Evolutionary conservation across 176 grass and related monocot genomes (phyloP).

Genomic region (Aegilops longissima): DNA sequence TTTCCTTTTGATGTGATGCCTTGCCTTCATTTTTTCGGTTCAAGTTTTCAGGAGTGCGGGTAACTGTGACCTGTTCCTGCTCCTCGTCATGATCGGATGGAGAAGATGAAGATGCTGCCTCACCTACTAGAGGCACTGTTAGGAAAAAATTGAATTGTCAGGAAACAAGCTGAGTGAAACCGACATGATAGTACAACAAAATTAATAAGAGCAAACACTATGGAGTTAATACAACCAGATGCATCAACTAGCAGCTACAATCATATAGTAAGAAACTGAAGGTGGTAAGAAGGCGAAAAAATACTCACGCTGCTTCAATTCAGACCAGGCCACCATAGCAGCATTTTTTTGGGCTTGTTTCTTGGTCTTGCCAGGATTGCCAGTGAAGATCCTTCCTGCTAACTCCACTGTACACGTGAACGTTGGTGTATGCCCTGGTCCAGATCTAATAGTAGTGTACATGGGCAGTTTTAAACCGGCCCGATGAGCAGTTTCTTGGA

Average conservation of each 20-base stretch:
- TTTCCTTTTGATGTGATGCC: conserved; percentile 35
- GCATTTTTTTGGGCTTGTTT: conserved; percentile 99
- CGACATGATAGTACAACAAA: not conserved
- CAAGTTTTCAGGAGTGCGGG: conserved; percentile 68
- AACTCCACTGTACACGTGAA: conserved; percentile 97
- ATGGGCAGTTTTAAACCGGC: conserved; percentile 81
- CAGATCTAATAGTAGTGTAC: conserved; percentile 84
- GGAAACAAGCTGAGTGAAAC: not conserved
- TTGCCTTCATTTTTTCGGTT: conserved; percentile 37
- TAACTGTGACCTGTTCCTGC: conserved; percentile 56
- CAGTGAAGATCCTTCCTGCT: conserved; percentile 85
- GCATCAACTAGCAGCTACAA: conserved; percentile 12
- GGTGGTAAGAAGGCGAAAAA: conserved; percentile 23
- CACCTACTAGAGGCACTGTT: conserved; percentile 51
- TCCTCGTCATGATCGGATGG: conserved; percentile 50
- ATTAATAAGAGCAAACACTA: not conserved
- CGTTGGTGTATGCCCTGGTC: conserved; percentile 83
- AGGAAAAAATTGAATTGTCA: conserved; percentile 22
- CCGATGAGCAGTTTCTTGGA: conserved; percentile 94
- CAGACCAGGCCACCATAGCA: conserved; percentile 89
- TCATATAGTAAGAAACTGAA: not conserved
- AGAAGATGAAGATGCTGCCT: conserved; percentile 40
- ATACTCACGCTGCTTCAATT: conserved; percentile 49
- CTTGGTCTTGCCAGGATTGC: conserved; percentile 94
- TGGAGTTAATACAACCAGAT: conserved; percentile 3